A percentile compares a stretch with the other conserved stretches of the same genome.
These are phyloP conservation scores for Colletotrichum cuscutae DNA, from an alignment of 2,329 filamentous ascomycete species.

Conservation along the genomic window DNA sequence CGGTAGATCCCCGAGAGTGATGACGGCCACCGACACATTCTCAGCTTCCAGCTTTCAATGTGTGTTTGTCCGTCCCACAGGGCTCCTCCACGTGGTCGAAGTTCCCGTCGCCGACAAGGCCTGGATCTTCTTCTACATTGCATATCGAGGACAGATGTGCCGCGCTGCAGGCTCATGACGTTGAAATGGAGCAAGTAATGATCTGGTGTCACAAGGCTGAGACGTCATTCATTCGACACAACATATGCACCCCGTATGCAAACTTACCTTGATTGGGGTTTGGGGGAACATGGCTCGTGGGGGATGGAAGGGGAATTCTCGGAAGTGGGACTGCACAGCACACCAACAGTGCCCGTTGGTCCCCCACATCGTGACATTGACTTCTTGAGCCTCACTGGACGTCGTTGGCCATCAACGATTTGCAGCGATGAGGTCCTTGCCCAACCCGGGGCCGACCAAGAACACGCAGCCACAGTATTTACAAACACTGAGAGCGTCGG, in stretches of 20 bases:
- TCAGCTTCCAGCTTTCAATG: neutral
- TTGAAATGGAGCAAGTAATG: constrained; percentile 5
- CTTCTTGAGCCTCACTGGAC: constrained; percentile 31
- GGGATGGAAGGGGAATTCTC: constrained; percentile 9
- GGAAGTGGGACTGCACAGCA: constrained; percentile 31
- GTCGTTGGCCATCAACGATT: neutral
- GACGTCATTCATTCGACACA: constrained; percentile 37
- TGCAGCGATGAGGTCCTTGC: neutral
- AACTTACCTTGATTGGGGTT: constrained; percentile 33
- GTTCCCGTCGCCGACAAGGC: neutral
- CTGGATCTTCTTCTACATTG: neutral
- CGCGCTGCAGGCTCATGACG: constrained; percentile 15
- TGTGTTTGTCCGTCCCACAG: constrained; percentile 4
- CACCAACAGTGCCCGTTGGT: constrained; percentile 28
- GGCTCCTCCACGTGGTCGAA: constrained; percentile 3
- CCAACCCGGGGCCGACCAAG: neutral
- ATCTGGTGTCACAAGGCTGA: constrained; percentile 42
- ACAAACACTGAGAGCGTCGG: neutral
- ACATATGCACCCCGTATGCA: constrained; percentile 36
- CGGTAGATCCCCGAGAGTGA: constrained; percentile 15
- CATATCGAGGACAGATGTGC: neutral
- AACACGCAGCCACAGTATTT: neutral
- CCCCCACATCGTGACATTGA: constrained; percentile 32
- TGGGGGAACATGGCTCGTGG: constrained; percentile 35
- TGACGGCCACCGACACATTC: neutral